These are phyloP conservation scores for Ophiocytium majus DNA, from an alignment of 352 stramenopile genomes.

Conservation along the genomic window DNA sequence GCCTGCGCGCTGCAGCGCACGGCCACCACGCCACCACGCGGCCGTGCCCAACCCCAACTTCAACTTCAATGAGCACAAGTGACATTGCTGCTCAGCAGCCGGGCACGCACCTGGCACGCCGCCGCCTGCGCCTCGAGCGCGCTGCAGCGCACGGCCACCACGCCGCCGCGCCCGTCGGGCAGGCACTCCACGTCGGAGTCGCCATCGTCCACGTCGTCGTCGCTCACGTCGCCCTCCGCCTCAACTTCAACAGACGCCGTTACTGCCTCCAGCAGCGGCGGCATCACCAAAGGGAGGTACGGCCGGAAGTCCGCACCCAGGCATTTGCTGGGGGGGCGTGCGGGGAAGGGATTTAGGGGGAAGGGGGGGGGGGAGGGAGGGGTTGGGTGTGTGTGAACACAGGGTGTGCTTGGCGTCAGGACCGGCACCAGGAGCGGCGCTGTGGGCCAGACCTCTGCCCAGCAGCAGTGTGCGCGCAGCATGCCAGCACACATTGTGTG, in stretches of 20 bases:
- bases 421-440: background rate
- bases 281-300: constrained; percentile 50
- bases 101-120: constrained; percentile 33
- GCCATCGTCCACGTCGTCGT: constrained; percentile 36
- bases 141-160: constrained; percentile 48
- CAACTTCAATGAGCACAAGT: background rate
- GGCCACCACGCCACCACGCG: background rate
- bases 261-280: constrained; percentile 42
- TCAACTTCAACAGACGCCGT: constrained; percentile 41
- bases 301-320: constrained; percentile 46
- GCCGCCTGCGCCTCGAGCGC: constrained; percentile 50
- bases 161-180: constrained; percentile 38
- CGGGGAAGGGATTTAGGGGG: background rate
- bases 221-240: constrained; percentile 26
- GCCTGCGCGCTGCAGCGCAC: too few relatives aligned
- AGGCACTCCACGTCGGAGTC: constrained; percentile 53
- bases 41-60: background rate
- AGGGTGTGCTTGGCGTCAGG: too few relatives aligned
- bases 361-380: background rate
- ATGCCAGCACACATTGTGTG: background rate
- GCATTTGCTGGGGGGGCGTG: constrained; percentile 41
- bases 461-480: background rate
- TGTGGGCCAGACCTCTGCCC: background rate
- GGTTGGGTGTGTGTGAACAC: background rate
- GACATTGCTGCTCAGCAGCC: background rate